Base-by-base conservation (phyloP, 768 basidiomycete species). In the Filobasidium wieringae region DNA sequence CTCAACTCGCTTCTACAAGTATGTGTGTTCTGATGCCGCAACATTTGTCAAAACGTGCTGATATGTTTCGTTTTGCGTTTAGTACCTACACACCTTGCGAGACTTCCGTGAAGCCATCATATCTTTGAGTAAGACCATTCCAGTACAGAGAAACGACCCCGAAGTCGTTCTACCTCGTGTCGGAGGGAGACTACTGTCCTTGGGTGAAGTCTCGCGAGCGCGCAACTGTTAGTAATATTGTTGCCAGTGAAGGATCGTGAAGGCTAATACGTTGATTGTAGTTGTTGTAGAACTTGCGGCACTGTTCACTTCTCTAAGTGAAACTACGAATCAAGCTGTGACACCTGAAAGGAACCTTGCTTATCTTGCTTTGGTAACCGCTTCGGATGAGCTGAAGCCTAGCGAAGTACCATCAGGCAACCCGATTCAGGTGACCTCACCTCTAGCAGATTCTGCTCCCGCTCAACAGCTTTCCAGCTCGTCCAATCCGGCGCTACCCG, bases 261-360 rank as follows among this genome's bases (percentile, higher is more conserved):
- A 2, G 12, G 31, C 51, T 43, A 43, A 36, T 6, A 12, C 19
- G 29, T 22, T 27, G 26, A 11, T 39, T 30, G 22, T 19, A 61
- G 60, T 61, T 32, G 45, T 45, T 8, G 30, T 39, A 36, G 66
- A 71, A 33, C 39, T 53, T 2, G 56, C 69, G 4, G 61, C 22
- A 7, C 55, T 61, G 6, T 61, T 61, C 40, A 14, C 30, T 15
- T 53, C 55, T 33, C 32, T 61, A 32, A 41, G 36, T 22, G 47
- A 36, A 12, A 40, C 60, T 7, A 30, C 33, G 11, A 40, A 41
- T 33, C 32, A 50, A 24, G 53, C 69, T 5, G 68, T 73, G 17
- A 59, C 66, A 31, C 72, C 72, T 8, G 68, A 68, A 36, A 66
- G 69, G 55, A 66, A 71, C 51, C 64, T 73, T 12, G 72, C 72